Percentiles rank a stretch among this genome's conserved stretches.
Evolutionary conservation across 192 early-diverging fungal species (phyloP).

Genomic region (Irineochytrium annulatum): DNA sequence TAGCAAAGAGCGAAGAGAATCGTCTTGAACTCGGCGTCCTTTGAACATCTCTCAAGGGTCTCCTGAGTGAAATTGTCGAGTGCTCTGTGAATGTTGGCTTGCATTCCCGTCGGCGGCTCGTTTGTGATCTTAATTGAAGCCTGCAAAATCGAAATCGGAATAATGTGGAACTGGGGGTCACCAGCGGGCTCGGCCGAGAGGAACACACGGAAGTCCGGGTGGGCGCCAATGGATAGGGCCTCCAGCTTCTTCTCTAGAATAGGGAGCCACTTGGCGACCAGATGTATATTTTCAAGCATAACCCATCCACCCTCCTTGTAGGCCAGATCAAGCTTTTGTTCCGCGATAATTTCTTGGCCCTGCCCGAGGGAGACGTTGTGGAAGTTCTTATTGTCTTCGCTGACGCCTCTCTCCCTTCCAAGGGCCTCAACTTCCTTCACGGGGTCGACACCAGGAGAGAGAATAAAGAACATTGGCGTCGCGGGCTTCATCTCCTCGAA

Average conservation of each 20-base stretch:
- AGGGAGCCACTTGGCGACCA: conserved; percentile 65
- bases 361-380: conserved; percentile 67
- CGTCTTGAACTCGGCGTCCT: conserved; percentile 59
- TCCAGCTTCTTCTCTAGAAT: conserved; percentile 65
- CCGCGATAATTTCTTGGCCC: conserved; percentile 66
- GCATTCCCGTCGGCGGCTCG: conserved; percentile 67
- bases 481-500: conserved; percentile 54
- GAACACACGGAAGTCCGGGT: conserved; percentile 55
- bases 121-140: conserved; percentile 67
- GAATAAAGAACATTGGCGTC: conserved; percentile 64
- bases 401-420: conserved; percentile 43
- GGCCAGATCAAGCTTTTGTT: conserved; percentile 59
- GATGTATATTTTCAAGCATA: conserved; percentile 68
- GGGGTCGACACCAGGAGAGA: conserved; percentile 66
- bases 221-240: conserved; percentile 43
- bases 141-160: conserved; percentile 63
- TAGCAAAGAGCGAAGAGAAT: conserved; percentile 61
- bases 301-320: conserved; percentile 64
- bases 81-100: conserved; percentile 63
- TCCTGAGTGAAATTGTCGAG: conserved; percentile 67
- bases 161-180: conserved; percentile 58
- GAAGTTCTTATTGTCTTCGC: conserved; percentile 60
- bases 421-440: conserved; percentile 66
- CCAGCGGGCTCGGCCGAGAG: conserved; percentile 62
- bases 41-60: conserved; percentile 57